A percentile compares a stretch with the other conserved stretches of the same genome.
Evolutionary conservation across 306 rosid genomes (phyloP).

Genomic region (Rosa persica): DNA sequence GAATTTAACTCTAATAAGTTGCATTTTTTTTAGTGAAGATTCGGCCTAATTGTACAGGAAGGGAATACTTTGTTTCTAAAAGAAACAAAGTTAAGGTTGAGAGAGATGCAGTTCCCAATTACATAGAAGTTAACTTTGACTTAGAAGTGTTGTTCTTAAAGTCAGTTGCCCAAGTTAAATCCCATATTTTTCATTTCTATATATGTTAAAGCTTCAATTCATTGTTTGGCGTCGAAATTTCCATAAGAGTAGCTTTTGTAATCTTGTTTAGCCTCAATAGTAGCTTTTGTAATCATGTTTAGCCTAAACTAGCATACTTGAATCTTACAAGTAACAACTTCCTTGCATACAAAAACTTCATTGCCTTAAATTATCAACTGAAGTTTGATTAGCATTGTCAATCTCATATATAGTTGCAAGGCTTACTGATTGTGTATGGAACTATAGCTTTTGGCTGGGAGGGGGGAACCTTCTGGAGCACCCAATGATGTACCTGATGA

Average conservation of each 20-base stretch:
- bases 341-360: not conserved
- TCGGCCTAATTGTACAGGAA: not conserved
- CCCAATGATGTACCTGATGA: constrained; percentile 39
- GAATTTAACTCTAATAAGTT: not conserved
- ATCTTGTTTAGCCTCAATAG: not conserved
- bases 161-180: not conserved
- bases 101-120: not conserved
- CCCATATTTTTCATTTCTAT: not conserved
- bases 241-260: not conserved
- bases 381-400: not conserved
- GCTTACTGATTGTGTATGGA: not conserved
- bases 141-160: not conserved
- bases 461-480: constrained; percentile 2
- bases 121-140: not conserved
- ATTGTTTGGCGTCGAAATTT: not conserved
- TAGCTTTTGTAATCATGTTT: not conserved
- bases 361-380: not conserved
- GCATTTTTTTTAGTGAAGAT: not conserved
- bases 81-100: not conserved
- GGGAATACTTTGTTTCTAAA: not conserved
- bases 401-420: not conserved
- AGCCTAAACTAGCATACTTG: constrained; percentile 1
- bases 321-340: constrained; percentile 7
- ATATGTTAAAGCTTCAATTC: not conserved
- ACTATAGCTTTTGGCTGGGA: not conserved